A percentile compares a stretch with the other conserved stretches of the same genome.
Conservation (phyloP, 2,329 filamentous ascomycete species). For the Metarhizium brunneum region DNA sequence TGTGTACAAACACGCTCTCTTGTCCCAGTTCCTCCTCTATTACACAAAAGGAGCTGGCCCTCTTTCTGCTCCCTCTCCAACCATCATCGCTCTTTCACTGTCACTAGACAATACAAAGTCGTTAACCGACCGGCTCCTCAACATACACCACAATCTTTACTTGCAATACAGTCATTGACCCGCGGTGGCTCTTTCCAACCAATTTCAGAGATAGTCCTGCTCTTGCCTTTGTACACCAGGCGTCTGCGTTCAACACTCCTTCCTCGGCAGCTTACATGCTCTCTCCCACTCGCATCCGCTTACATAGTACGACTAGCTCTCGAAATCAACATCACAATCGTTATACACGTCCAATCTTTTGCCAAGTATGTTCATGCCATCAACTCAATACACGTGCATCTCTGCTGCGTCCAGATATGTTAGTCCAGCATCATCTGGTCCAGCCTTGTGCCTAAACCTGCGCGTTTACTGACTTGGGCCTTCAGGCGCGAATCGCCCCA, state of each 20-base stretch:
- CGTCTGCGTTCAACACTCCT: background rate
- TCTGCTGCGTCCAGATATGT: background rate
- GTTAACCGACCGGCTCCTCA: background rate
- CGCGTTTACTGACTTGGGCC: slow-evolving; percentile 1
- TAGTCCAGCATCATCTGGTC: background rate
- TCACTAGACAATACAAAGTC: background rate
- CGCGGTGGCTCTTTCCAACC: background rate
- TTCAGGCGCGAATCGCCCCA: slow-evolving; percentile 5
- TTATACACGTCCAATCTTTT: background rate
- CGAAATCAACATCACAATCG: background rate
- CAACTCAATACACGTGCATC: background rate
- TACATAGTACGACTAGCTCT: background rate
- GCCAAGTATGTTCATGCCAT: background rate
- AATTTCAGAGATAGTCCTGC: background rate
- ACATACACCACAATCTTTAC: background rate
- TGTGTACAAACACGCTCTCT: background rate
- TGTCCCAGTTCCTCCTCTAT: background rate
- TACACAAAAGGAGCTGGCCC: slow-evolving; percentile 4
- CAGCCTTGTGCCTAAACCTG: background rate
- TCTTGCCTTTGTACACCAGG: background rate
- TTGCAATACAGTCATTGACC: background rate
- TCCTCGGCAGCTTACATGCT: background rate
- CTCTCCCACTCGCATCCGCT: background rate
- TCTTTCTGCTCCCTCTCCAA: slow-evolving; percentile 1
- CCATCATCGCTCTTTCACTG: background rate